Percentiles rank a stretch among this genome's conserved stretches.
Conservation (phyloP, 2,329 filamentous ascomycete species). For the Pyricularia pennisetigena region DNA sequence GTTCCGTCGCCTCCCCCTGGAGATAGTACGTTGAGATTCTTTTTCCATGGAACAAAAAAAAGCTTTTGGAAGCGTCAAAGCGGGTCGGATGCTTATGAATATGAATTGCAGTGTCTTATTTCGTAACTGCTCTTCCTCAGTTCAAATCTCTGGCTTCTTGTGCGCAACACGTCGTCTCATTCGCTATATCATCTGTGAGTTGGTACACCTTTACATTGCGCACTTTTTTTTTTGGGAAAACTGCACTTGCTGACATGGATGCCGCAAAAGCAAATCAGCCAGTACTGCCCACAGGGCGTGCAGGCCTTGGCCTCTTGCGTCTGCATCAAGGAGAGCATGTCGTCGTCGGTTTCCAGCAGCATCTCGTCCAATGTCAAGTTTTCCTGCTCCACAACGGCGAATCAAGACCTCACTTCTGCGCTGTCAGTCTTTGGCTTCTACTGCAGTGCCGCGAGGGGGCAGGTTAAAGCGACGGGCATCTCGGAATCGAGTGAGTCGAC, state of each 20-base stretch:
- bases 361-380: slow-evolving; percentile 34
- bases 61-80: not conserved
- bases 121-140: slow-evolving; percentile 39
- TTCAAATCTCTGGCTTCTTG: slow-evolving; percentile 34
- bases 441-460: slow-evolving; percentile 36
- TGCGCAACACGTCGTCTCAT: slow-evolving; percentile 31
- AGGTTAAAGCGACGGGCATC: slow-evolving; percentile 28
- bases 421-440: slow-evolving; percentile 34
- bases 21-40: slow-evolving; percentile 29
- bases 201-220: not conserved
- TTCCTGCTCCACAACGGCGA: slow-evolving; percentile 31
- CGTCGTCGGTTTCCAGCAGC: slow-evolving; percentile 26
- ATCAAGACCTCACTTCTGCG: slow-evolving; percentile 35
- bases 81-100: not conserved
- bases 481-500: slow-evolving; percentile 21
- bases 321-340: slow-evolving; percentile 39
- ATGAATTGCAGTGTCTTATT: slow-evolving; percentile 36
- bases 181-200: slow-evolving; percentile 29
- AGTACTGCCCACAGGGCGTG: slow-evolving; percentile 34
- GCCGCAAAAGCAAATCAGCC: slow-evolving; percentile 21
- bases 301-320: slow-evolving; percentile 41
- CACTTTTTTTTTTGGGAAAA: slow-evolving; percentile 6
- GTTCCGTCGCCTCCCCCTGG: slow-evolving; percentile 35
- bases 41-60: not conserved
- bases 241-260: not conserved